A percentile compares a stretch with the other conserved stretches of the same genome.
Evolutionary conservation across 2,329 filamentous ascomycete species (phyloP).

Genomic region (Xylariales sp.): DNA sequence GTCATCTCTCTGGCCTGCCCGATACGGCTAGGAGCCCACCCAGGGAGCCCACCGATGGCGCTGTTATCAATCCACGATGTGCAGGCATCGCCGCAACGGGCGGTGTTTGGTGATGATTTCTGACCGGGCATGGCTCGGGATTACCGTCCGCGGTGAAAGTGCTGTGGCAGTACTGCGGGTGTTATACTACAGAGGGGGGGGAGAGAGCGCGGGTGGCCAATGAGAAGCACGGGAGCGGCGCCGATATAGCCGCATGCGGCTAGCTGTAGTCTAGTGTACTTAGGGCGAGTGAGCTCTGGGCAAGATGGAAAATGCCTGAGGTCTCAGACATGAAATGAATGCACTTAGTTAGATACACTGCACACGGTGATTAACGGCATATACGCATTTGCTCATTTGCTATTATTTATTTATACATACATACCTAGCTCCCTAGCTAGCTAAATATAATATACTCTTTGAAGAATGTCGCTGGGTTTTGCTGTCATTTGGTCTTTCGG

Average conservation of each 20-base stretch:
- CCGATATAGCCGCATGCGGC: neutral
- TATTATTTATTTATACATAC: too few species aligned
- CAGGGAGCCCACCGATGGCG: neutral
- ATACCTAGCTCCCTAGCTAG: too few species aligned
- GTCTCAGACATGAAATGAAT: too few species aligned
- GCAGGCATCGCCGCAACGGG: slow-evolving; percentile 10
- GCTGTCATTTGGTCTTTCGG: neutral
- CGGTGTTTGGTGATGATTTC: slow-evolving; percentile 7
- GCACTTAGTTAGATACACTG: too few species aligned
- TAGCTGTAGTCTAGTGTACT: too few species aligned
- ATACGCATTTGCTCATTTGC: too few species aligned
- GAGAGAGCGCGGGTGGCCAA: slow-evolving; percentile 1
- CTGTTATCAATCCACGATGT: slow-evolving; percentile 26
- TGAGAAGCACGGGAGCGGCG: neutral
- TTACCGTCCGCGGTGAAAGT: slow-evolving; percentile 9
- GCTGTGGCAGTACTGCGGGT: neutral
- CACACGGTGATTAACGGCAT: too few species aligned
- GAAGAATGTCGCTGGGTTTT: too few species aligned
- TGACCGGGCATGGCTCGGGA: slow-evolving; percentile 23
- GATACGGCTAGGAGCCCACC: slow-evolving; percentile 20
- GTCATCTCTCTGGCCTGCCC: slow-evolving; percentile 22
- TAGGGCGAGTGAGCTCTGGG: too few species aligned
- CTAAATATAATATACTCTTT: too few species aligned
- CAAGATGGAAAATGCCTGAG: too few species aligned
- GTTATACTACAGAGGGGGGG: neutral